Base-by-base conservation (phyloP, 768 basidiomycete genomes). In the Leccinellum luteum region DNA sequence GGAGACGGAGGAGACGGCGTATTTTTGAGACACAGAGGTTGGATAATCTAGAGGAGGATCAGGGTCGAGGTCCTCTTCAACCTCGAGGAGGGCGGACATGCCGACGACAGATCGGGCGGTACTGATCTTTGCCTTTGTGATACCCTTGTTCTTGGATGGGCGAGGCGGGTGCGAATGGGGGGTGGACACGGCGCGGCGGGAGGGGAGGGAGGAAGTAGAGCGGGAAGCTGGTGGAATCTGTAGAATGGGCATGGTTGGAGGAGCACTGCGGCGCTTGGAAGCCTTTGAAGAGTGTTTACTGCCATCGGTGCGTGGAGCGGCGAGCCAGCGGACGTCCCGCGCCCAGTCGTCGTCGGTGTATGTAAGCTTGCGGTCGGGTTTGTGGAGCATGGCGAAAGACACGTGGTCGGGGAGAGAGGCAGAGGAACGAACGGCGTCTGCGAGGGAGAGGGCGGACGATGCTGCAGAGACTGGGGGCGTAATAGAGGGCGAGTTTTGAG, bases 321-420 rank as follows among this genome's bases (percentile, higher is more conserved):
- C 79, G 30, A 90, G 81, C 84, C 84, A 87, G 32, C 84, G 79
- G 17, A 87, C 81, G 51, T 89, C 87, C 60, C 79, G 81, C 13
- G 84, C 80, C 88, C 86, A 89, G 61, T 86, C 82, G 52, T 84
- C 78, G 64, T 83, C 80, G 4, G 79, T 79, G 66, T 78, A 77
- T 17, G 74, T 73, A 53, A 68, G 60, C 35, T 74, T 69, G 56
- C 68, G 62, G 48, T 69, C 21, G 51, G 57, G 35, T 59, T 65
- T 23, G 30, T 50, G 57, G 1, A 59, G 62, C 67, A 69, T 73
- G 56, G 38, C 60, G 19, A 64, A 57, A 14, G 30, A 30, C n/a
- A 52, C 9, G 54, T 66, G 61, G 23, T 74, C 74, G 23, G 75
- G 70, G 27, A 66, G 64, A 5, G 74, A 66, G 30, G 50, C 52